Evolutionary conservation across 2,329 filamentous ascomycete species (phyloP).

Genomic region (Chrysoporthe puriensis): DNA sequence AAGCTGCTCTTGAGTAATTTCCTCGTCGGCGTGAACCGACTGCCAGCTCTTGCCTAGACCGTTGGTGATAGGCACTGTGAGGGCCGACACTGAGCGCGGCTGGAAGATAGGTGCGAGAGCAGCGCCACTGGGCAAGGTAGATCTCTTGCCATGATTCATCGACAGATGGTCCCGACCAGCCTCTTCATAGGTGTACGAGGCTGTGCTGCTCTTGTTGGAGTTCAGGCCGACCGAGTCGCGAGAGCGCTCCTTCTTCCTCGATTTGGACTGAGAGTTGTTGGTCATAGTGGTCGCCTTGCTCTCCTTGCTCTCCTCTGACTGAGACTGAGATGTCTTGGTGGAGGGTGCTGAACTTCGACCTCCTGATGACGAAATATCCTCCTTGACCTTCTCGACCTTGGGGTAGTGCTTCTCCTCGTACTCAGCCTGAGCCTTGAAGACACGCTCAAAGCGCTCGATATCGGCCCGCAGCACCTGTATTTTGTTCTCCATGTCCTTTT

Average conservation of each 20-base stretch:
- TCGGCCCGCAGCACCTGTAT: slow-evolving; percentile 46
- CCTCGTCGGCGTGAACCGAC: slow-evolving; percentile 21
- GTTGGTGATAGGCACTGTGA: slow-evolving; percentile 26
- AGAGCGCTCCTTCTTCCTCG: slow-evolving; percentile 28
- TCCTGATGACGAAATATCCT: slow-evolving; percentile 24
- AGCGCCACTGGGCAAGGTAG: slow-evolving; percentile 49
- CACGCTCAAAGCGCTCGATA: slow-evolving; percentile 49
- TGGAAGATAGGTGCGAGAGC: slow-evolving; percentile 55
- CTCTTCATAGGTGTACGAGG: slow-evolving; percentile 35
- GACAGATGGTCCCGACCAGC: slow-evolving; percentile 34
- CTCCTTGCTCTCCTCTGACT: slow-evolving; percentile 28
- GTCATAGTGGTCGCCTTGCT: slow-evolving; percentile 27
- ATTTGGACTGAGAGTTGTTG: slow-evolving; percentile 24
- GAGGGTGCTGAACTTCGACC: slow-evolving; percentile 33
- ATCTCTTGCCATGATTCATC: slow-evolving; percentile 38
- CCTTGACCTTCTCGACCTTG: slow-evolving; percentile 37
- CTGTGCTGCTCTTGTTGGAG: slow-evolving; percentile 30
- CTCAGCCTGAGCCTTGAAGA: slow-evolving; percentile 48
- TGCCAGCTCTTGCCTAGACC: slow-evolving; percentile 18
- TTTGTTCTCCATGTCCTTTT: slow-evolving; percentile 52
- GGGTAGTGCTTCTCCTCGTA: slow-evolving; percentile 51
- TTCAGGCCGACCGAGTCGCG: slow-evolving; percentile 27
- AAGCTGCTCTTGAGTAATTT: slow-evolving; percentile 24
- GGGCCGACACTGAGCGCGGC: slow-evolving; percentile 40
- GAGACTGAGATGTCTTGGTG: slow-evolving; percentile 32